Evolutionary conservation across 495 filamentous ascomycete genomes (phyloP), one percentile per base, ranked within the genome.

Genomic region (Haplographium delicatum): DNA sequence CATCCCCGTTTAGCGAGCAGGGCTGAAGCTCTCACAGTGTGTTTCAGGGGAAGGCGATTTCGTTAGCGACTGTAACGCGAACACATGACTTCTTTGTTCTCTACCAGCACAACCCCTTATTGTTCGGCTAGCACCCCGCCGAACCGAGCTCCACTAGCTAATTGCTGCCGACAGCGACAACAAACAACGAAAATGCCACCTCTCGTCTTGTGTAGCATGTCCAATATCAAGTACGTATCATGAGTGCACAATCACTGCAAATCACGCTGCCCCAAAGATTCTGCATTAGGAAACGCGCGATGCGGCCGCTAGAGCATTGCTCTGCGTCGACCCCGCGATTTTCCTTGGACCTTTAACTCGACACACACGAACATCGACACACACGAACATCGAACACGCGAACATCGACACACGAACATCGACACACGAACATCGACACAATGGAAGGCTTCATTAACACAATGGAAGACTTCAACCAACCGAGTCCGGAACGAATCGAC

Each of bases 31-130:
- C 49, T 31, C 34, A 42, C 4, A 53, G 40, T 44, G 44, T 47
- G 43, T 47, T 37, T 40, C 33, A 33, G 43, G 51, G 51, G 43
- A 54, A 54, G 45, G 44, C 51, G 51, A 54, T 54, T 54, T 54
- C 45, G 45, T 54, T 54, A 54, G 51, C 51, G 46, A 54, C 45
- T 54, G 45, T 54, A 54, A 28, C 8, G 22, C 28, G n/a, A n/a
- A n/a, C n/a, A n/a, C n/a, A n/a, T n/a, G n/a, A n/a, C n/a, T n/a
- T n/a, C n/a, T n/a, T n/a, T n/a, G n/a, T n/a, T n/a, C n/a, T n/a
- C n/a, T n/a, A n/a, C n/a, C n/a, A n/a, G n/a, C n/a, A n/a, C n/a
- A n/a, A n/a, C n/a, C n/a, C n/a, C n/a, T n/a, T n/a, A n/a, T n/a
- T n/a, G n/a, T n/a, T n/a, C n/a, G n/a, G n/a, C n/a, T n/a, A n/a